These are phyloP conservation scores for Batrachochytrium dendrobatidis DNA, from an alignment of 371 early-diverging fungal species.

Conservation along the genomic window DNA sequence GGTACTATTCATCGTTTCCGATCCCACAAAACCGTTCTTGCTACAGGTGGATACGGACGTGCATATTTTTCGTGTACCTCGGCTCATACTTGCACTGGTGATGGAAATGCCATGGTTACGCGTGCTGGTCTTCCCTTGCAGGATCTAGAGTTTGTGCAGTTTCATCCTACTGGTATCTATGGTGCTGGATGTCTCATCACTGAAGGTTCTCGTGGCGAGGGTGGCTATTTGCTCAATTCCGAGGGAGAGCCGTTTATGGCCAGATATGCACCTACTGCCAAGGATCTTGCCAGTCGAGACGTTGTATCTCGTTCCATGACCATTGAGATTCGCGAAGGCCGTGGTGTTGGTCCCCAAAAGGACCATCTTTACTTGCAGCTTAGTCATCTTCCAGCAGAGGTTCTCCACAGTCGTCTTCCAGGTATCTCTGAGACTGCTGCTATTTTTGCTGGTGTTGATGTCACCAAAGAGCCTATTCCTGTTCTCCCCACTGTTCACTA, in stretches of 20 bases:
- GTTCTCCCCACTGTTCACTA: conserved; percentile 98
- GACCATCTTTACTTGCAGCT: conserved; percentile 96
- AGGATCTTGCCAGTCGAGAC: conserved; percentile 95
- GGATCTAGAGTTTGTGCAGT: conserved; percentile 56
- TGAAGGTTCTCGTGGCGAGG: conserved; percentile 73
- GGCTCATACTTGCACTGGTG: conserved; percentile 82
- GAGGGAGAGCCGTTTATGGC: conserved; percentile 90
- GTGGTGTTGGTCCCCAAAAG: conserved; percentile 93
- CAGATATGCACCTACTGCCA: conserved; percentile 96
- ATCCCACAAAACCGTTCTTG: conserved; percentile 95
- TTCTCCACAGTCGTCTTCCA: conserved; percentile 89
- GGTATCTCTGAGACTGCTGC: conserved; percentile 97
- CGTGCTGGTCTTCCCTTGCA: conserved; percentile 51
- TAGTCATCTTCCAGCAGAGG: conserved; percentile 88
- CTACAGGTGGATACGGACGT: conserved; percentile 97
- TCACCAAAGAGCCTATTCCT: conserved; percentile 98
- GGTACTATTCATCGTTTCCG: conserved; percentile 95
- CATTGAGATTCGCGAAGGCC: conserved; percentile 94
- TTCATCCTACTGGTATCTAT: conserved; percentile 71
- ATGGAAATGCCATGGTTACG: conserved; percentile 56
- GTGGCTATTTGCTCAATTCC: conserved; percentile 49
- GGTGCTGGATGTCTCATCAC: conserved; percentile 97
- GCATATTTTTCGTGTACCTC: conserved; percentile 98
- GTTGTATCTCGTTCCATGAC: conserved; percentile 98
- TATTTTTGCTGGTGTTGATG: conserved; percentile 96